Conservation (phyloP, 2,329 filamentous ascomycete genomes). For the Orbilia oligospora region DNA sequence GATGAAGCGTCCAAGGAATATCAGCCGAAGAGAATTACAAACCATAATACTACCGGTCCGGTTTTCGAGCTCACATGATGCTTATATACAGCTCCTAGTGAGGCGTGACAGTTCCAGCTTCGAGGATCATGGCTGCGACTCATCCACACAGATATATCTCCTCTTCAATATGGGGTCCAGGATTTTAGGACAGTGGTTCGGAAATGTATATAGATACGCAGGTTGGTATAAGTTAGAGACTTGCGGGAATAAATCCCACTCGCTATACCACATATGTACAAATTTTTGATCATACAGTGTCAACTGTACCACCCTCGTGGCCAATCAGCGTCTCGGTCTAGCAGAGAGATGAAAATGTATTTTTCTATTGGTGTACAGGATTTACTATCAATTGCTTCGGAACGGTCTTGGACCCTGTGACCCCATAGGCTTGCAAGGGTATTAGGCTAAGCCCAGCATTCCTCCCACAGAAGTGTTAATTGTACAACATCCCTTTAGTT, state of each 20-base stretch:
- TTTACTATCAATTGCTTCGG: too few species aligned
- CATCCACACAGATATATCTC: slow-evolving; percentile 5
- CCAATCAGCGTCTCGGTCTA: too few species aligned
- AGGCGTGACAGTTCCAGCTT: neutral
- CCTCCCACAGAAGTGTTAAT: neutral
- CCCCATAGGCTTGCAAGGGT: neutral
- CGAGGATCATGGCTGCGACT: neutral
- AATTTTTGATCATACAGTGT: neutral
- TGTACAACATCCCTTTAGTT: slow-evolving; percentile 5
- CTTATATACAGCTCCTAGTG: neutral
- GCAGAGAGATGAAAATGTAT: neutral
- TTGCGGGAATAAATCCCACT: neutral
- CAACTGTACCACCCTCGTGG: neutral
- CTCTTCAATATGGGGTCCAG: neutral
- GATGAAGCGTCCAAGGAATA: neutral
- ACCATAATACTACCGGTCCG: neutral
- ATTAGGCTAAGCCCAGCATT: slow-evolving; percentile 1
- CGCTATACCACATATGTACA: neutral
- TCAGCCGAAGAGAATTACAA: neutral
- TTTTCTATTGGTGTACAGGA: neutral
- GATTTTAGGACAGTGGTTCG: neutral
- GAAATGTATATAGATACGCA: slow-evolving; percentile 19
- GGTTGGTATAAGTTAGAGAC: neutral
- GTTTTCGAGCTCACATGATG: neutral
- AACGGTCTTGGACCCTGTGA: neutral